Conservation (phyloP, 306 rosid species). For the Rosa persica region DNA sequence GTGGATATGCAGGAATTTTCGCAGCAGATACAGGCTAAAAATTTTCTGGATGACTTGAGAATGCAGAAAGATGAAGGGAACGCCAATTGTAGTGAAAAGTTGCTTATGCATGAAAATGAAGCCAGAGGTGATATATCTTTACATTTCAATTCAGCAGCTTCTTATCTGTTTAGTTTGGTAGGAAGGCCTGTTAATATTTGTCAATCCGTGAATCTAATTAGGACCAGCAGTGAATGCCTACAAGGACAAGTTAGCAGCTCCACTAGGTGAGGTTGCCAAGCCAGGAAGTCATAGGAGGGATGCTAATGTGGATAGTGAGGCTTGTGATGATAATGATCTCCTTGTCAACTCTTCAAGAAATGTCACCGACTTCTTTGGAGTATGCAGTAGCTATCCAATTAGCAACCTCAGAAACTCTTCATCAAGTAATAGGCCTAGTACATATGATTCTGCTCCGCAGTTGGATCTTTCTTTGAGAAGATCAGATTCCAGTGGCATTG, state of each 20-base stretch:
- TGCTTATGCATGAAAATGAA: conserved; percentile 37
- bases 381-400: conserved; percentile 44
- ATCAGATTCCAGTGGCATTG: conserved; percentile 48
- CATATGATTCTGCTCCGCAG: conserved; percentile 53
- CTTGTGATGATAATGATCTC: conserved; percentile 50
- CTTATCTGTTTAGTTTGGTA: conserved; percentile 13
- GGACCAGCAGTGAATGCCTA: conserved; percentile 41
- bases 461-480: conserved; percentile 90
- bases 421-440: conserved; percentile 49
- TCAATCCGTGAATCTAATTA: conserved; percentile 22
- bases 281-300: conserved; percentile 39
- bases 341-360: conserved; percentile 53
- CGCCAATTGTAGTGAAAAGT: conserved; percentile 37
- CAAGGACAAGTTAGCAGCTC: conserved; percentile 40
- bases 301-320: conserved; percentile 48
- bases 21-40: conserved; percentile 37
- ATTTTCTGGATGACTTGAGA: conserved; percentile 42
- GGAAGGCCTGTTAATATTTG: conserved; percentile 30
- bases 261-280: conserved; percentile 41
- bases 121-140: conserved; percentile 52
- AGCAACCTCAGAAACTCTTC: conserved; percentile 43
- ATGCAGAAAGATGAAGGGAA: conserved; percentile 44
- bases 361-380: conserved; percentile 69
- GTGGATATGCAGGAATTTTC: conserved; percentile 50
- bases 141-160: conserved; percentile 10